Base-by-base conservation (phyloP, 306 rosid genomes). In the Vigna unguiculata region DNA sequence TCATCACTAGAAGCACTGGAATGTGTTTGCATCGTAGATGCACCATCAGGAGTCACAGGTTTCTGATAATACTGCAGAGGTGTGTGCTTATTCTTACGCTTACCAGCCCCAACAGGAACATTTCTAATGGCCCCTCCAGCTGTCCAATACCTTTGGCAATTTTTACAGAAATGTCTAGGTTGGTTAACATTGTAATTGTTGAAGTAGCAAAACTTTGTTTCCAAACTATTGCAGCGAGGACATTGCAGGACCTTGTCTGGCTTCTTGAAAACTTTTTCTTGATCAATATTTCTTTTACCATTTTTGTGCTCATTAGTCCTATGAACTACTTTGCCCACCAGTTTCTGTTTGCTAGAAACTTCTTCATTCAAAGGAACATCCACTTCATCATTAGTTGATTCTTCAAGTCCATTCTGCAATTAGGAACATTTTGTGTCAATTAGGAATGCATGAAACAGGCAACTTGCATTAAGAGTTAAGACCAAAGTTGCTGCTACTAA, bases 141-240 rank as follows among this genome's bases (percentile, higher is more conserved):
- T 64, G 93, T 87, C 93, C 93, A 89, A 83, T 89, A 87, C 81
- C 92, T 80, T 24, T 88, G 92, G 83, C 92, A 88, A 10, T 82
- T 88, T 78, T 82, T 86, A 83, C 92, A 89, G 74, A 87, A 89
- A 79, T 89, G 85, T 54, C 93, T 81, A 3, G 93, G 93, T 79
- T 89, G 93, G 58, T 85, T 87, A 21, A 87, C 93, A 73, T 85
- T 87, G 64, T 87, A 89, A 71, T 89, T 89, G 57, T 89, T 89
- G 83, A 89, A 89, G 69, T 87, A 88, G 83, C 92, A 88, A 75
- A 88, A 88, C 81, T 88, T 88, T 36, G 90, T 88, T 72, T 84
- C 88, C 69, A 62, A 66, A 81, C 93, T 89, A 71, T 89, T 72
- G 81, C 90, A 88, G 9, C 89, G 90, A 69, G 97, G 90, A 70